These are phyloP conservation scores for Nigrospora oryzae DNA, from an alignment of 2,329 filamentous ascomycete genomes.

Conservation along the genomic window DNA sequence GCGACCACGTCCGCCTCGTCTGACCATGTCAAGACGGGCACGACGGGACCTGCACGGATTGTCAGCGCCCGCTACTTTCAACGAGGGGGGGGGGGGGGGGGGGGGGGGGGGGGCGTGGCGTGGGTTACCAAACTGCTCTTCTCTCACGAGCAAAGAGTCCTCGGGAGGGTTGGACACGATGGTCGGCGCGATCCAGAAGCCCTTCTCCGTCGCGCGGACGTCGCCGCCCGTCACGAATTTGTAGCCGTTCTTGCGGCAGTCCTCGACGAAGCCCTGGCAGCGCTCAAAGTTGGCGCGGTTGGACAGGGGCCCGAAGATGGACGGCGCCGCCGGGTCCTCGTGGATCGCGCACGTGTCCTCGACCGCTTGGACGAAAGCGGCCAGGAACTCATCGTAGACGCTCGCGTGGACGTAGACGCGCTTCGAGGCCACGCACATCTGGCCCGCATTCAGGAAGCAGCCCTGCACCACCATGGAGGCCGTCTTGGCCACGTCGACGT, in stretches of 20 bases:
- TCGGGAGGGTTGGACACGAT: slow-evolving; percentile 51
- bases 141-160: slow-evolving; percentile 43
- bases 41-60: slow-evolving; percentile 40
- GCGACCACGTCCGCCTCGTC: slow-evolving; percentile 51
- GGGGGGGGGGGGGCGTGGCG: background rate
- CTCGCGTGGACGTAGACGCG: slow-evolving; percentile 52
- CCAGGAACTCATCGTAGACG: slow-evolving; percentile 47
- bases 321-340: slow-evolving; percentile 17
- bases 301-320: slow-evolving; percentile 50
- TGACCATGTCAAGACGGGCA: slow-evolving; percentile 53
- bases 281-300: slow-evolving; percentile 58
- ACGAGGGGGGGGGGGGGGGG: no score
- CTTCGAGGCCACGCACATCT: slow-evolving; percentile 49
- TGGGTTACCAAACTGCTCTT: slow-evolving; percentile 50
- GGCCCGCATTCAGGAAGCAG: slow-evolving; percentile 43
- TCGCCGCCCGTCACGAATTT: slow-evolving; percentile 37
- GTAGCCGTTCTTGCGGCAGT: slow-evolving; percentile 44
- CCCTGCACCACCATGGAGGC: slow-evolving; percentile 34
- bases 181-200: slow-evolving; percentile 51
- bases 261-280: slow-evolving; percentile 45
- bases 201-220: slow-evolving; percentile 26
- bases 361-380: background rate
- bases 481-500: slow-evolving; percentile 38
- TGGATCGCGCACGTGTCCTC: slow-evolving; percentile 22
- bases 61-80: background rate